Percentiles rank a stretch among this genome's conserved stretches.
Conservation (phyloP, 2,329 filamentous ascomycete genomes). For the Penicillium crustosum region DNA sequence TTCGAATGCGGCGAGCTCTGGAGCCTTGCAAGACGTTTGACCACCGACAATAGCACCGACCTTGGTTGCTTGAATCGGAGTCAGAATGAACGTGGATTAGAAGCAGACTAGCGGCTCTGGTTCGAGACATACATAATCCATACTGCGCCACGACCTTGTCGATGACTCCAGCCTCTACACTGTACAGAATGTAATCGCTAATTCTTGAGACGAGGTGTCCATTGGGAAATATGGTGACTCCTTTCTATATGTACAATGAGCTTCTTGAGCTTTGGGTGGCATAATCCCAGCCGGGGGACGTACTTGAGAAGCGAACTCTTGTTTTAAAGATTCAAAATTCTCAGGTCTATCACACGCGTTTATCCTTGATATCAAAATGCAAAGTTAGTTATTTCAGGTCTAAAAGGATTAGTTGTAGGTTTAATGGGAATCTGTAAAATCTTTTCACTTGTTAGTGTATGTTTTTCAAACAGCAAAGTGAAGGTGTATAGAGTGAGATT, state of each 20-base stretch:
- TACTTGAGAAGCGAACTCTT: constrained; percentile 88
- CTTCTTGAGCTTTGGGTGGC: constrained; percentile 31
- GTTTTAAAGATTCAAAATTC: constrained; percentile 74
- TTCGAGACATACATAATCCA: constrained; percentile 74
- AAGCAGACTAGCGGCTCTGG: constrained; percentile 7
- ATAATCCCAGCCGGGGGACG: constrained; percentile 47
- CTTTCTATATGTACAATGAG: constrained; percentile 64
- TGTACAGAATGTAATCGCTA: constrained; percentile 99
- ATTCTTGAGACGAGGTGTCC: constrained; percentile 92
- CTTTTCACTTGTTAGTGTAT: constrained; percentile 27
- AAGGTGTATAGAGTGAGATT: constrained; percentile 13
- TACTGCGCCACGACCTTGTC: constrained; percentile 82
- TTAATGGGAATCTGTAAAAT: constrained; percentile 15
- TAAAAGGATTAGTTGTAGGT: neutral
- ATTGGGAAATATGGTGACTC: constrained; percentile 86
- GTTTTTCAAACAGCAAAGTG: constrained; percentile 15
- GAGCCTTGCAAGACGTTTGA: constrained; percentile 97
- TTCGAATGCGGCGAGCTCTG: constrained; percentile 92
- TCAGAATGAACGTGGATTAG: constrained; percentile 25
- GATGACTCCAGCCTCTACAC: constrained; percentile 90
- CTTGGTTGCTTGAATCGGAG: constrained; percentile 71
- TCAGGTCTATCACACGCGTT: constrained; percentile 92
- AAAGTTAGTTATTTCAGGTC: constrained; percentile 29
- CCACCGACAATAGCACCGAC: constrained; percentile 92
- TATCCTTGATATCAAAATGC: constrained; percentile 61